Conservation (phyloP, 208 protist species). For the Vickermania spadyakhi region DNA sequence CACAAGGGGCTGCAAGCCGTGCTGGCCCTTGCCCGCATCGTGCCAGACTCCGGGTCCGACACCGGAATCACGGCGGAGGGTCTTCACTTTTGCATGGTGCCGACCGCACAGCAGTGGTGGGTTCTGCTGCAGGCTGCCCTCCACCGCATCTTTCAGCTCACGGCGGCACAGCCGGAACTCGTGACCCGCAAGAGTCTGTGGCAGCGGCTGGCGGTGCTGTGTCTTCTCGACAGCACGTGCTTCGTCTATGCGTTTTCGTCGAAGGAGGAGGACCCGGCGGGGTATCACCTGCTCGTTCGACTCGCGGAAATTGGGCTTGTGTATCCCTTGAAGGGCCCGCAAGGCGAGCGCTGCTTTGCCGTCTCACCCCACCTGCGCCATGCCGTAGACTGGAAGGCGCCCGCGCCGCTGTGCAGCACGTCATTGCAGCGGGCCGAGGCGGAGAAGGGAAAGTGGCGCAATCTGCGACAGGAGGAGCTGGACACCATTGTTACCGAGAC, state of each 20-base stretch:
- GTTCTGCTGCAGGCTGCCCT: slow-evolving; percentile 58
- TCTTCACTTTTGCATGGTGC: slow-evolving; percentile 77
- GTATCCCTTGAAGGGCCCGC: slow-evolving; percentile 37
- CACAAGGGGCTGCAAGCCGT: background rate
- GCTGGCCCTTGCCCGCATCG: background rate
- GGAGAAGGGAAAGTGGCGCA: background rate
- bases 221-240: slow-evolving; percentile 34
- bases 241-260: slow-evolving; percentile 56
- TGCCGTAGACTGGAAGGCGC: slow-evolving; percentile 55
- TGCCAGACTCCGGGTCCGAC: background rate
- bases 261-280: slow-evolving; percentile 32
- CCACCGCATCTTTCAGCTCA: slow-evolving; percentile 47
- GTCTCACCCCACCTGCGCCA: slow-evolving; percentile 71
- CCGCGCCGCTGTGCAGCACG: slow-evolving; percentile 46
- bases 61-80: slow-evolving; percentile 46
- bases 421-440: slow-evolving; percentile 7
- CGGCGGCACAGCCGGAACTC: slow-evolving; percentile 5
- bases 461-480: slow-evolving; percentile 65
- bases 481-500: slow-evolving; percentile 90
- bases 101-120: slow-evolving; percentile 83
- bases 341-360: slow-evolving; percentile 46
- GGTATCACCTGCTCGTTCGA: slow-evolving; percentile 56
- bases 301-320: slow-evolving; percentile 76
- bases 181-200: slow-evolving; percentile 39
- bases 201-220: slow-evolving; percentile 71